Evolutionary conservation across 352 stramenopile species (phyloP).

Genomic region (Phytophthora citrophthora): DNA sequence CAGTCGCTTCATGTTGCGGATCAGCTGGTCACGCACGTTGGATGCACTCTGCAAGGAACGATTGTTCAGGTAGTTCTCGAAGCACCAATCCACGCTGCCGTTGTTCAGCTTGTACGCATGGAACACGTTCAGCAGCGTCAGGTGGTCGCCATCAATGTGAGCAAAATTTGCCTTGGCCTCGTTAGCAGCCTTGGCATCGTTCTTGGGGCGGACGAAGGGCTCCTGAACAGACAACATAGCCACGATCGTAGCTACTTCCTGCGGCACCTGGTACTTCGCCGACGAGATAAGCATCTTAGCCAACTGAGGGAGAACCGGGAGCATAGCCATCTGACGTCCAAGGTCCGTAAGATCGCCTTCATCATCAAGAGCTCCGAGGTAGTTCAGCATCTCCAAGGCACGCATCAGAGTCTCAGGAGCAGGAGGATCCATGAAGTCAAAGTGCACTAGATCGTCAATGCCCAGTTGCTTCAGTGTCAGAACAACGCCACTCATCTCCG

Average conservation of each 20-base stretch:
- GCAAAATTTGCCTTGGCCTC: slow-evolving; percentile 97
- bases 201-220: slow-evolving; percentile 96
- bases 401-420: slow-evolving; percentile 98
- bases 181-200: slow-evolving; percentile 96
- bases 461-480: slow-evolving; percentile 98
- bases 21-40: slow-evolving; percentile 97
- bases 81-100: slow-evolving; percentile 95
- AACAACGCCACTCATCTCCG: slow-evolving; percentile 96
- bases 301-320: slow-evolving; percentile 98
- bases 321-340: slow-evolving; percentile 93
- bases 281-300: slow-evolving; percentile 98
- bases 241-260: slow-evolving; percentile 98
- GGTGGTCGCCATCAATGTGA: slow-evolving; percentile 96
- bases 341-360: slow-evolving; percentile 96
- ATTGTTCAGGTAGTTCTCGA: slow-evolving; percentile 98
- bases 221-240: slow-evolving; percentile 96
- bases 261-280: slow-evolving; percentile 95
- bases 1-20: slow-evolving; percentile 96
- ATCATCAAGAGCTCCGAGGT: slow-evolving; percentile 97
- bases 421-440: slow-evolving; percentile 99
- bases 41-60: slow-evolving; percentile 93
- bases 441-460: slow-evolving; percentile 99
- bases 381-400: slow-evolving; percentile 98
- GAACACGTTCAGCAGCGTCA: slow-evolving; percentile 98
- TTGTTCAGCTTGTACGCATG: slow-evolving; percentile 96